Percentiles rank a stretch among this genome's conserved stretches.
Conservation (phyloP, 208 protist species). For the Acanthamoeba castellanii region DNA sequence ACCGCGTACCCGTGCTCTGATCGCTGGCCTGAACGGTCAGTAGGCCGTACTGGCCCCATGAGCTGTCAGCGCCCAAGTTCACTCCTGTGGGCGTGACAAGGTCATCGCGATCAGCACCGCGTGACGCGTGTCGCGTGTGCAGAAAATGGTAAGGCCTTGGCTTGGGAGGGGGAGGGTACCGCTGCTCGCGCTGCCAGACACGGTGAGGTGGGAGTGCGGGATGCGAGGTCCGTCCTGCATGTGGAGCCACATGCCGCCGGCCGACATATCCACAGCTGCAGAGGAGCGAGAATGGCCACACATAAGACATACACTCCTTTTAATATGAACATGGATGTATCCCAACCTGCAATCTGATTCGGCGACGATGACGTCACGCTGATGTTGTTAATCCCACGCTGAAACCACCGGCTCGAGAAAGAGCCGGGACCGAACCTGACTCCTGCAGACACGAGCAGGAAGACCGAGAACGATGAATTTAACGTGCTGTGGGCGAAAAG, state of each 20-base stretch:
- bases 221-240: neutral
- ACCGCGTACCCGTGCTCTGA: neutral
- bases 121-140: neutral
- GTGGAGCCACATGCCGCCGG: conserved; percentile 1
- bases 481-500: neutral
- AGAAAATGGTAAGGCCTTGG: neutral
- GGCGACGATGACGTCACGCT: neutral
- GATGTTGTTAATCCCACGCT: neutral
- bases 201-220: neutral
- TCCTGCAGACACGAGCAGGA: neutral
- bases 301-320: neutral
- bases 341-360: neutral
- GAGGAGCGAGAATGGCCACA: neutral
- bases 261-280: neutral
- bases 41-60: neutral
- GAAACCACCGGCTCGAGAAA: neutral
- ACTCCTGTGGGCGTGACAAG: neutral
- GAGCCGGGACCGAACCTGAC: neutral
- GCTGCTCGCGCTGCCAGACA: neutral
- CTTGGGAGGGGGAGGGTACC: neutral
- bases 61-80: neutral
- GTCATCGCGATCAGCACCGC: neutral
- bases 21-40: neutral
- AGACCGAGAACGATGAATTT: no score
- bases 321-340: neutral